phyloP scores from a whole-genome alignment of 1,139 yeast species.

The Casaregolazyma suthepensis region DNA sequence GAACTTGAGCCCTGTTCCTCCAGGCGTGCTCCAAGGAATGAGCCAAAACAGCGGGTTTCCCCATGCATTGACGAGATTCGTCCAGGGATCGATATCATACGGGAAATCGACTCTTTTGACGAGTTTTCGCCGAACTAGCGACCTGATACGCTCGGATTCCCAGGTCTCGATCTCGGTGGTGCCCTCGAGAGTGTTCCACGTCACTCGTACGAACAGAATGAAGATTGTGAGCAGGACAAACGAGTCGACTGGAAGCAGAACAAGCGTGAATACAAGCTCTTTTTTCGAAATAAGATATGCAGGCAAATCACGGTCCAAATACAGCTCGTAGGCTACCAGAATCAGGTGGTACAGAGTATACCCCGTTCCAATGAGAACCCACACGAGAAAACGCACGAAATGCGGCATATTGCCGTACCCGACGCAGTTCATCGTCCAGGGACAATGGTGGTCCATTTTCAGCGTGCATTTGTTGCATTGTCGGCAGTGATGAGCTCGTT shows the following conservation, averaged over 20 bases:
- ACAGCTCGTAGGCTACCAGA: slow-evolving; percentile 42
- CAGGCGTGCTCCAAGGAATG: slow-evolving; percentile 60
- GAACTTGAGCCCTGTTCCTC: slow-evolving; percentile 48
- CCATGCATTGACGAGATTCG: slow-evolving; percentile 43
- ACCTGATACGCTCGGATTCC: slow-evolving; percentile 80
- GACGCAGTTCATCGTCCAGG: slow-evolving; percentile 84
- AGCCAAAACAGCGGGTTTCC: slow-evolving; percentile 46
- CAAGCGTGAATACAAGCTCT: slow-evolving; percentile 52
- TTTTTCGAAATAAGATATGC: slow-evolving; percentile 49
- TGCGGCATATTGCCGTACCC: slow-evolving; percentile 78
- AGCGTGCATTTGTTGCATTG: slow-evolving; percentile 50
- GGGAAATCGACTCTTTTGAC: slow-evolving; percentile 52
- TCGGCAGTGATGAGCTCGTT: slow-evolving; percentile 74
- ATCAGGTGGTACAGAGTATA: slow-evolving; percentile 43
- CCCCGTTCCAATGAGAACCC: slow-evolving; percentile 57
- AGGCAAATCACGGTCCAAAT: slow-evolving; percentile 52
- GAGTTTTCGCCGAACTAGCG: slow-evolving; percentile 45
- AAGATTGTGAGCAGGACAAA: slow-evolving; percentile 56
- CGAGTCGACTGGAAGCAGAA: slow-evolving; percentile 50
- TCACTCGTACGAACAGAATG: slow-evolving; percentile 55
- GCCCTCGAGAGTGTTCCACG: slow-evolving; percentile 55
- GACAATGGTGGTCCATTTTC: slow-evolving; percentile 83
- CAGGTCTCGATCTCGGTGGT: slow-evolving; percentile 88
- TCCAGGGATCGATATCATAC: slow-evolving; percentile 58
- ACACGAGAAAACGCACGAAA: slow-evolving; percentile 67